These are phyloP conservation scores for Colletotrichum sp. DNA, from an alignment of 2,329 filamentous ascomycete genomes.

Conservation along the genomic window DNA sequence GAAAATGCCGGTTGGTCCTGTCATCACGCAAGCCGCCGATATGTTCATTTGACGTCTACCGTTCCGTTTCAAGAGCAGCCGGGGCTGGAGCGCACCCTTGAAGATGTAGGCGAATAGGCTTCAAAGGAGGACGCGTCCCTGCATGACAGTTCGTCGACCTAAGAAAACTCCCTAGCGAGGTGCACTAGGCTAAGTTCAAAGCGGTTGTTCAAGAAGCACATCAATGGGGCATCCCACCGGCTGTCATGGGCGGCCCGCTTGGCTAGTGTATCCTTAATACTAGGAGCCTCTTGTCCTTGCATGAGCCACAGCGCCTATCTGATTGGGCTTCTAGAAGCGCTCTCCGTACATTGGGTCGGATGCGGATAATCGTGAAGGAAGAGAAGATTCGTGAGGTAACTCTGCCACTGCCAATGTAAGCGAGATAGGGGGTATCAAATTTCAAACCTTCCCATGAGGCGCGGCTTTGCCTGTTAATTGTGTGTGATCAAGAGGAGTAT, in stretches of 20 bases:
- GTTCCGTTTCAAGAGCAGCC: background rate
- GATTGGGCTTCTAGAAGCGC: background rate
- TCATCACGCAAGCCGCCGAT: background rate
- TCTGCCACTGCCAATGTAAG: background rate
- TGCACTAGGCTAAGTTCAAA: background rate
- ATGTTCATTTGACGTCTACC: background rate
- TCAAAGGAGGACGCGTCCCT: background rate
- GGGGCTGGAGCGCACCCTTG: background rate
- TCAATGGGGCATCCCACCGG: background rate
- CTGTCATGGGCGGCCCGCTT: background rate
- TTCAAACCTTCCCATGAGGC: background rate
- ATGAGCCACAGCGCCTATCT: background rate
- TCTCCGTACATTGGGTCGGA: background rate
- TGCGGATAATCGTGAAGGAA: background rate
- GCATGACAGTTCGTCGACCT: background rate
- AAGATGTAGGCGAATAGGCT: background rate
- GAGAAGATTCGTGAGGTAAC: background rate
- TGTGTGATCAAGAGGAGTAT: background rate
- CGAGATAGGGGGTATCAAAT: background rate
- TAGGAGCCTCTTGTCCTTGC: background rate
- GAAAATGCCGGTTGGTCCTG: background rate
- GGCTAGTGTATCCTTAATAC: background rate
- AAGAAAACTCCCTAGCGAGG: background rate
- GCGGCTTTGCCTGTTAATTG: background rate
- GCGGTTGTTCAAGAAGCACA: background rate